Evolutionary conservation across 495 filamentous ascomycete species (phyloP).

Genomic region (Aspergillus indologenus): DNA sequence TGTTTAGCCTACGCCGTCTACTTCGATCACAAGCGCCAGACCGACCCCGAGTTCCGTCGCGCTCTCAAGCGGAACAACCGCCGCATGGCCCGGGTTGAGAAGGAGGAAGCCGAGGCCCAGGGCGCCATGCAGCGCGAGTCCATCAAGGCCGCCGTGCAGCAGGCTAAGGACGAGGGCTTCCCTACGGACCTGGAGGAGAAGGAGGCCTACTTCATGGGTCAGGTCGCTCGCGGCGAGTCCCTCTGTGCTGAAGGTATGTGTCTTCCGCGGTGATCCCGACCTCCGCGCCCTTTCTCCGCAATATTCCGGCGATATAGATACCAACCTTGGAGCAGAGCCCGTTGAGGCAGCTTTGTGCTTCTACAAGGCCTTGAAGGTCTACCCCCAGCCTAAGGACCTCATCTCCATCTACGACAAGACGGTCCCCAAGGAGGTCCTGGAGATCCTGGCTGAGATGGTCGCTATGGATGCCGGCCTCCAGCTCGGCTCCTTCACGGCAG

Average conservation of each 20-base stretch:
- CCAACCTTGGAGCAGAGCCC: slow-evolving; percentile 58
- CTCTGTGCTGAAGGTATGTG: slow-evolving; percentile 66
- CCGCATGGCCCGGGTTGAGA: slow-evolving; percentile 67
- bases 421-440: slow-evolving; percentile 89
- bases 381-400: slow-evolving; percentile 86
- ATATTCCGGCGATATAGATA: slow-evolving; percentile 20
- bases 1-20: slow-evolving; percentile 72
- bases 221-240: slow-evolving; percentile 81
- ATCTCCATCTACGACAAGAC: slow-evolving; percentile 98
- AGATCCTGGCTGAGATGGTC: slow-evolving; percentile 97
- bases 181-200: slow-evolving; percentile 87
- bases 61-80: slow-evolving; percentile 79
- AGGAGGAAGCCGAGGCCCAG: slow-evolving; percentile 69
- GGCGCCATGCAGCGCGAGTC: slow-evolving; percentile 64
- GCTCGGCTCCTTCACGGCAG: slow-evolving; percentile 51
- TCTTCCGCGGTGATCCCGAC: background rate
- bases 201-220: slow-evolving; percentile 90
- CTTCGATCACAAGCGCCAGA: slow-evolving; percentile 91
- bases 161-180: slow-evolving; percentile 86
- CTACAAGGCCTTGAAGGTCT: slow-evolving; percentile 97
- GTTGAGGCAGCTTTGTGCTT: slow-evolving; percentile 89
- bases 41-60: slow-evolving; percentile 82
- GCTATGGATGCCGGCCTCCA: slow-evolving; percentile 76
- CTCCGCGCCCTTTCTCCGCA: background rate
- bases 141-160: slow-evolving; percentile 68